Percentiles rank a stretch among this genome's conserved stretches.
Conservation (phyloP, 495 filamentous ascomycete species). For the Rostrohypoxylon terebratum region DNA sequence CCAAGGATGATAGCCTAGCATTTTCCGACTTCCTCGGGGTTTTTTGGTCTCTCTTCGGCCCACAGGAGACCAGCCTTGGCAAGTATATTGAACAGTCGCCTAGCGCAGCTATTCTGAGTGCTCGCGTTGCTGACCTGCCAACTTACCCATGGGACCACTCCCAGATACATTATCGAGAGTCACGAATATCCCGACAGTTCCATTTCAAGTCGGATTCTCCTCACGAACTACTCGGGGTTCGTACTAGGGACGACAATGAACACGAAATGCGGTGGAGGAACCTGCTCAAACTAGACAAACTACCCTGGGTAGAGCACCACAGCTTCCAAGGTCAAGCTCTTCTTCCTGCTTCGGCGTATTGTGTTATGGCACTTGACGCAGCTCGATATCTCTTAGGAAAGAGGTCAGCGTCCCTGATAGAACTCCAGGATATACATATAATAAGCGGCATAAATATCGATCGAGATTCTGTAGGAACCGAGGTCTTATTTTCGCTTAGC, state of each 20-base stretch:
- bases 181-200: conserved; percentile 59
- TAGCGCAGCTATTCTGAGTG: conserved; percentile 41
- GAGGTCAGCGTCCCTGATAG: conserved; percentile 53
- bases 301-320: conserved; percentile 57
- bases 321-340: conserved; percentile 59
- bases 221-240: conserved; percentile 62
- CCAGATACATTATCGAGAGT: conserved; percentile 58
- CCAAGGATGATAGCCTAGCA: conserved; percentile 47
- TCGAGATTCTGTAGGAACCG: conserved; percentile 57
- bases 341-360: conserved; percentile 59
- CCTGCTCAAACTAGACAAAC: conserved; percentile 57
- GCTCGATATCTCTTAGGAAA: conserved; percentile 45
- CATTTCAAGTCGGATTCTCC: conserved; percentile 54
- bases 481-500: conserved; percentile 58
- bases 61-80: conserved; percentile 39
- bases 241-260: conserved; percentile 57
- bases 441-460: conserved; percentile 62
- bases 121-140: conserved; percentile 51
- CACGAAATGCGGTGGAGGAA: conserved; percentile 60
- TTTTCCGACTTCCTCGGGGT: conserved; percentile 63
- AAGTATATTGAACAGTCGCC: conserved; percentile 54
- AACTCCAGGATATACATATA: conserved; percentile 57
- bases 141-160: conserved; percentile 65
- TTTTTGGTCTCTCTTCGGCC: conserved; percentile 60
- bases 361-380: conserved; percentile 59